These are phyloP conservation scores for Fusarium agapanthi DNA, from an alignment of 2,329 filamentous ascomycete genomes.

Conservation along the genomic window DNA sequence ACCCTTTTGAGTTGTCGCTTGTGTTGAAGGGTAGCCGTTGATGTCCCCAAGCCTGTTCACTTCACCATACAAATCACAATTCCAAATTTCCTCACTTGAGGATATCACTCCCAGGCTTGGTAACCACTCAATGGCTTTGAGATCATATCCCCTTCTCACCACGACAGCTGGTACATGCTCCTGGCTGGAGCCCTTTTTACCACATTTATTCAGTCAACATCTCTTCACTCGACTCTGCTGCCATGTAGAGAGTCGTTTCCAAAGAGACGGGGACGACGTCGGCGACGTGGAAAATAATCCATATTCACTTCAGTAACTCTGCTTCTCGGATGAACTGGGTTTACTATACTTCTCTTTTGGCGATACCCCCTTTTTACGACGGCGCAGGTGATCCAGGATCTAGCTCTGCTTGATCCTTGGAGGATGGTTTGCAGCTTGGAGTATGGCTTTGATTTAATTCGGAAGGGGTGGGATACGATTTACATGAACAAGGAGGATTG, in stretches of 20 bases:
- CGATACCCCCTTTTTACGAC: slow-evolving; percentile 47
- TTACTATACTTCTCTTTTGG: slow-evolving; percentile 46
- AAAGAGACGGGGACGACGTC: slow-evolving; percentile 39
- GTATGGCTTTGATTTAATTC: slow-evolving; percentile 43
- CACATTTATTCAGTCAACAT: slow-evolving; percentile 37
- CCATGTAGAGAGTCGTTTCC: slow-evolving; percentile 30
- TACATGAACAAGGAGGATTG: slow-evolving; percentile 40
- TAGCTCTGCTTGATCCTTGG: slow-evolving; percentile 7
- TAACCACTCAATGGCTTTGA: slow-evolving; percentile 35
- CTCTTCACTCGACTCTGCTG: slow-evolving; percentile 41
- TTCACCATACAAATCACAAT: background rate
- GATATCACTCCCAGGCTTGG: slow-evolving; percentile 25
- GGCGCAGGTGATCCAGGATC: slow-evolving; percentile 33
- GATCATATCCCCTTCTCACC: slow-evolving; percentile 30
- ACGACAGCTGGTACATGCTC: slow-evolving; percentile 23
- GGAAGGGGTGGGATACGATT: slow-evolving; percentile 40
- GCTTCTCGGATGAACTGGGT: slow-evolving; percentile 36
- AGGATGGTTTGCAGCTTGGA: slow-evolving; percentile 44
- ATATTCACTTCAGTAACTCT: slow-evolving; percentile 38
- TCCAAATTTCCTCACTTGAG: background rate
- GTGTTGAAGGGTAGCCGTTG: slow-evolving; percentile 30
- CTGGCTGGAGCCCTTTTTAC: slow-evolving; percentile 36
- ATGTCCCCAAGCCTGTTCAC: slow-evolving; percentile 10
- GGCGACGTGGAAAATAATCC: slow-evolving; percentile 36
- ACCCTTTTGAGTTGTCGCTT: slow-evolving; percentile 3